Evolutionary conservation across 345 rosid genomes (phyloP).

Genomic region (Gossypium turneri): DNA sequence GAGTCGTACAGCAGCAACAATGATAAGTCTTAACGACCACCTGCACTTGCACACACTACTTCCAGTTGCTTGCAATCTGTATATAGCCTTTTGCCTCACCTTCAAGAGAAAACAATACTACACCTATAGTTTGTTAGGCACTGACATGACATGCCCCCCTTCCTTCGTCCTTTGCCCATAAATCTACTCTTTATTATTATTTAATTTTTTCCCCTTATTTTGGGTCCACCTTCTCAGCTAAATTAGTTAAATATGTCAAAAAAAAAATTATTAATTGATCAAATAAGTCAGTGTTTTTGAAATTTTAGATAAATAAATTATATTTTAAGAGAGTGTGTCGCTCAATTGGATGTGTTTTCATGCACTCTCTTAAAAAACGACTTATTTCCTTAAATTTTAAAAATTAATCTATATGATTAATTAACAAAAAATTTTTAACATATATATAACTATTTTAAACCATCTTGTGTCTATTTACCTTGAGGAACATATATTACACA

Average conservation of each 20-base stretch:
- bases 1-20: constrained; percentile 34
- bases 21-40: constrained; percentile 29
- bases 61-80: constrained; percentile 3
- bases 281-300: too few species aligned
- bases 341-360: rapidly evolving
- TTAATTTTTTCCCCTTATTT: background rate
- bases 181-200: too few species aligned
- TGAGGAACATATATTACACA: background rate
- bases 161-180: background rate
- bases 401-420: too few species aligned
- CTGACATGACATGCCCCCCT: constrained; percentile 3
- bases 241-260: too few species aligned
- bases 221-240: background rate
- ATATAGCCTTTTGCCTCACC: constrained; percentile 12
- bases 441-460: too few species aligned
- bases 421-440: too few species aligned
- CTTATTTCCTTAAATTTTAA: too few species aligned
- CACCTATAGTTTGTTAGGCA: constrained; percentile 22
- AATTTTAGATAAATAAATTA: too few species aligned
- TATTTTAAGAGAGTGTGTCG: too few species aligned
- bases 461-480: too few species aligned
- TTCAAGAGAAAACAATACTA: constrained; percentile 11
- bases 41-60: background rate
- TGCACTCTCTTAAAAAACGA: too few species aligned
- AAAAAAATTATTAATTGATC: too few species aligned